A percentile compares a stretch with the other conserved stretches of the same genome.
These are phyloP conservation scores for Sporisorium iseilematis-ciliati DNA, from an alignment of 1,284 basidiomycete genomes.

Conservation along the genomic window DNA sequence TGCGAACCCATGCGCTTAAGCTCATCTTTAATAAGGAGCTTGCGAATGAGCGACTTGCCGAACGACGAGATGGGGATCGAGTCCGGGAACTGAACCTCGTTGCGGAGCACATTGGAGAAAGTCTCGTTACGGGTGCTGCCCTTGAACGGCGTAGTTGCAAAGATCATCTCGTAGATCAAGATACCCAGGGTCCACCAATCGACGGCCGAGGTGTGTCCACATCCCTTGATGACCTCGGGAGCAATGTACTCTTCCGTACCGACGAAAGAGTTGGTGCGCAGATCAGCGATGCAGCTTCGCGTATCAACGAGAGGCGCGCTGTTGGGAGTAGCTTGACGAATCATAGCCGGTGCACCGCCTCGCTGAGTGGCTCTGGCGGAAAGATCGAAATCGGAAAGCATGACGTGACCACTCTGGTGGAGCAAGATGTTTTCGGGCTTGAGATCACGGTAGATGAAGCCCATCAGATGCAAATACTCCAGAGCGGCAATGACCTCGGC, in stretches of 20 bases:
- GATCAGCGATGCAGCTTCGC: conserved; percentile 94
- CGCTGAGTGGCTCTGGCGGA: conserved; percentile 86
- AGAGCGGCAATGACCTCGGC: conserved; percentile 97
- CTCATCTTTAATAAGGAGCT: conserved; percentile 94
- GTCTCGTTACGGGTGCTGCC: conserved; percentile 93
- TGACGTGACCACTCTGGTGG: conserved; percentile 99
- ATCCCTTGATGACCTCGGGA: conserved; percentile 96
- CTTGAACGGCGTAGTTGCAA: conserved; percentile 98
- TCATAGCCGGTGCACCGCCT: conserved; percentile 87
- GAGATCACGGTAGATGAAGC: conserved; percentile 98
- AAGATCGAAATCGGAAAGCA: conserved; percentile 98
- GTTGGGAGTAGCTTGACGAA: conserved; percentile 87
- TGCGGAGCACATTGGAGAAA: conserved; percentile 91
- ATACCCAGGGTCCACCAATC: conserved; percentile 99
- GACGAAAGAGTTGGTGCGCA: conserved; percentile 98
- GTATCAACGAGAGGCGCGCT: conserved; percentile 96
- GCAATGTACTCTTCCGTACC: conserved; percentile 99
- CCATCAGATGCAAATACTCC: conserved; percentile 98
- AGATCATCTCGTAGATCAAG: conserved; percentile 99
- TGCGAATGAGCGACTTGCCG: conserved; percentile 86
- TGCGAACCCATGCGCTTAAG: conserved; percentile 86
- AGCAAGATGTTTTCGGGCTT: conserved; percentile 99
- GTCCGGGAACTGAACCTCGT: conserved; percentile 90
- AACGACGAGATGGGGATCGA: conserved; percentile 82
- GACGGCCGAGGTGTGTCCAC: conserved; percentile 96